These are phyloP conservation scores for Leishmania major DNA, from an alignment of 208 protist genomes.

Conservation along the genomic window DNA sequence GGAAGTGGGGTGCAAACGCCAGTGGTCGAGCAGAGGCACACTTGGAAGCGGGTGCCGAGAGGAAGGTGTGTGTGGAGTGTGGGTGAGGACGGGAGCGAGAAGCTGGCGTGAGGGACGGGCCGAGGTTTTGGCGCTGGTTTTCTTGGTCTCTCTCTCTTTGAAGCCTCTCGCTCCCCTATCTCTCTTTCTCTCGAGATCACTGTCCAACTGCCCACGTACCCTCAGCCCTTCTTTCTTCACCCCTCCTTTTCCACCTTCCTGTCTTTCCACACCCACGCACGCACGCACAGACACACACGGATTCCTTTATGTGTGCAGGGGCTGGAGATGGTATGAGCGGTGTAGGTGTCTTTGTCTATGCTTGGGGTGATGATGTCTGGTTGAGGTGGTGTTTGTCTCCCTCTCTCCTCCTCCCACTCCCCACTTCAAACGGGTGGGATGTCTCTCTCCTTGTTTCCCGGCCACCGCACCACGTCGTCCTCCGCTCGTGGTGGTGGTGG, in stretches of 20 bases:
- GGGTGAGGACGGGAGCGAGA: background rate
- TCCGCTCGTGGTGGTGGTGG: background rate
- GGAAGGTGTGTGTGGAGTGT: background rate
- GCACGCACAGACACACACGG: background rate
- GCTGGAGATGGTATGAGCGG: background rate
- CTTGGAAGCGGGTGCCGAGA: background rate
- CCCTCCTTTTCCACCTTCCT: background rate
- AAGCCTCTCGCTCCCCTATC: background rate
- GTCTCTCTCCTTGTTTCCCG: background rate
- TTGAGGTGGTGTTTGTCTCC: background rate
- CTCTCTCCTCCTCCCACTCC: background rate
- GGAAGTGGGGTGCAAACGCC: background rate
- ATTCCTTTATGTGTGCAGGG: background rate
- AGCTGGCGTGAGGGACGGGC: background rate
- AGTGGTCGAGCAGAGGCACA: background rate
- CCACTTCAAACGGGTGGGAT: background rate
- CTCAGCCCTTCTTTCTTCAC: background rate
- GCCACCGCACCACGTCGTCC: background rate
- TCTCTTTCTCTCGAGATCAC: background rate
- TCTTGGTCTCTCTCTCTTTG: background rate
- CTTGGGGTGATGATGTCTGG: background rate
- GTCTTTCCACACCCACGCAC: background rate
- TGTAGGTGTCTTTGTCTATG: background rate
- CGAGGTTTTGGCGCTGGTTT: background rate
- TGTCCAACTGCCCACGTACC: background rate